Conservation (phyloP, 1,139 yeast species). For the Debaryomyces fabryi region DNA sequence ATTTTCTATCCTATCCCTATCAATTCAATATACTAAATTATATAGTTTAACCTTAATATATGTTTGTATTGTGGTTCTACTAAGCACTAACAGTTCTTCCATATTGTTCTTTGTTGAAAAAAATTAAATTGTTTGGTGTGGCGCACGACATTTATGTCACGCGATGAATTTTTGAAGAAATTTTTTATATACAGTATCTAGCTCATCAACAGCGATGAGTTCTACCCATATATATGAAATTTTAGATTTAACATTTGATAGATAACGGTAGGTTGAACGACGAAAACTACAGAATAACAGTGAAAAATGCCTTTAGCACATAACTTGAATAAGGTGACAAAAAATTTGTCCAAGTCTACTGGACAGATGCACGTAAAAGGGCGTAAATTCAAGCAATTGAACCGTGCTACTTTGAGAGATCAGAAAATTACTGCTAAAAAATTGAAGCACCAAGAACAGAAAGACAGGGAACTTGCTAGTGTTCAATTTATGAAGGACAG, state of each 20-base stretch:
- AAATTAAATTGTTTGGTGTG: neutral
- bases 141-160: conserved; percentile 9
- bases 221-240: conserved; percentile 2
- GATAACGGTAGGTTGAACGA: neutral
- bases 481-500: conserved; percentile 68
- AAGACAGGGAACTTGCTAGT: conserved; percentile 59
- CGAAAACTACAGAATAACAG: neutral
- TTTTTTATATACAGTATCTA: neutral
- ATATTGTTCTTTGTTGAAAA: conserved; percentile 6
- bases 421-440: conserved; percentile 65
- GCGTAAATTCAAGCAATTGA: conserved; percentile 80
- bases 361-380: conserved; percentile 84
- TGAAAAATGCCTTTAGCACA: conserved; percentile 76
- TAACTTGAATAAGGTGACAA: conserved; percentile 70
- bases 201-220: conserved; percentile 15
- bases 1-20: conserved; percentile 24
- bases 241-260: neutral
- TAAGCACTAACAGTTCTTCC: neutral
- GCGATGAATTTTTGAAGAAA: conserved; percentile 6
- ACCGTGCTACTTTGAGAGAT: conserved; percentile 84
- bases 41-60: neutral
- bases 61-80: neutral
- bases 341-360: conserved; percentile 58
- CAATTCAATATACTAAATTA: conserved; percentile 3
- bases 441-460: conserved; percentile 56